phyloP scores from a whole-genome alignment of 2,329 filamentous ascomycete genomes.

The Colletotrichum spinosum region DNA sequence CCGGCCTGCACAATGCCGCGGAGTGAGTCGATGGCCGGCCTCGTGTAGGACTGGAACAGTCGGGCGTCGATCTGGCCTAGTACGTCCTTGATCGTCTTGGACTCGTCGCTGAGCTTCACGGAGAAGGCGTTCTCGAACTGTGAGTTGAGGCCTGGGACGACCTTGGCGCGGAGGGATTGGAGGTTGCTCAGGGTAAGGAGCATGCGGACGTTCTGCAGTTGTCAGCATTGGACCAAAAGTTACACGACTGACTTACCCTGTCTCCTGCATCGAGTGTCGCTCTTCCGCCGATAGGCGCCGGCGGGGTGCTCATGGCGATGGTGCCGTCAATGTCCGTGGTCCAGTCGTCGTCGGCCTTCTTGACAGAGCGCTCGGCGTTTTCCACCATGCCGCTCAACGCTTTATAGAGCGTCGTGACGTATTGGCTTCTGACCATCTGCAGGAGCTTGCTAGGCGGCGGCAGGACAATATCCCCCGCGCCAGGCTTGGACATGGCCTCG shows the following conservation, averaged over 20 bases:
- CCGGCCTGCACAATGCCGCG: conserved; percentile 78
- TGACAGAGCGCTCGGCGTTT: conserved; percentile 84
- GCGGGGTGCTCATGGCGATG: conserved; percentile 48
- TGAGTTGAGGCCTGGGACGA: conserved; percentile 88
- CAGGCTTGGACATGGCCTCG: conserved; percentile 82
- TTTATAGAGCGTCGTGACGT: conserved; percentile 94
- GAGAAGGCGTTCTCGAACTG: conserved; percentile 96
- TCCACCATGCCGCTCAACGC: conserved; percentile 96
- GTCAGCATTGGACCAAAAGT: conserved; percentile 40
- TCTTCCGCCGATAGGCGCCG: conserved; percentile 53
- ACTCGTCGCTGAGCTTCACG: conserved; percentile 93
- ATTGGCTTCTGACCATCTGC: conserved; percentile 90
- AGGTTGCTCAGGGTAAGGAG: conserved; percentile 95
- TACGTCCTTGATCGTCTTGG: conserved; percentile 90
- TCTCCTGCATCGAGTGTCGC: conserved; percentile 67
- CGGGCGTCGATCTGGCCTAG: conserved; percentile 90
- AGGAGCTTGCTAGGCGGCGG: conserved; percentile 89
- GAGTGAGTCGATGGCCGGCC: conserved; percentile 77
- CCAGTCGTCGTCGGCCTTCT: conserved; percentile 74
- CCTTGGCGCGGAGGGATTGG: conserved; percentile 81
- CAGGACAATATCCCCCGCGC: conserved; percentile 80
- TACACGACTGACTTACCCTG: conserved; percentile 56
- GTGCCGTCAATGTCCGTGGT: conserved; percentile 59
- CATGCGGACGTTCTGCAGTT: conserved; percentile 83
- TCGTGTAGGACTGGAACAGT: conserved; percentile 92